Conservation (phyloP, 2,329 filamentous ascomycete species). For the Ophiostoma ulmi region DNA sequence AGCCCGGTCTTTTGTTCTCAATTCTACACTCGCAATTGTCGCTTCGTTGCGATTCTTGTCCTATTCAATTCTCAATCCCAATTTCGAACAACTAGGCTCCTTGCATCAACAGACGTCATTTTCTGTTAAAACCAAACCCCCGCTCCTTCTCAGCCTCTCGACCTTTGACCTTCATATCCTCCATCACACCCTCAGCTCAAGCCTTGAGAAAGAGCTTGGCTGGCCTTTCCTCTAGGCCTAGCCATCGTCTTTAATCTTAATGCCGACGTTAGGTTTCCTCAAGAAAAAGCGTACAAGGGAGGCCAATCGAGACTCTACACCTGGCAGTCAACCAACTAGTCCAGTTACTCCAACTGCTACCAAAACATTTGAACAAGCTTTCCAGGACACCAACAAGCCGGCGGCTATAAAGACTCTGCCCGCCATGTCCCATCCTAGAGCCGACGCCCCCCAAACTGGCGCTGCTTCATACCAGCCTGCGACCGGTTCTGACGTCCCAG, state of each 20-base stretch:
- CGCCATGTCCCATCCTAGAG: background rate
- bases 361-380: constrained; percentile 47
- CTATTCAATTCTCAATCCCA: background rate
- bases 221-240: constrained; percentile 12
- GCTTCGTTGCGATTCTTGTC: constrained; percentile 2
- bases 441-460: background rate
- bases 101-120: constrained; percentile 13
- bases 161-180: background rate
- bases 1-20: background rate
- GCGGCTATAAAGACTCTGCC: constrained; percentile 22
- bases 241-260: constrained; percentile 38
- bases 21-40: background rate
- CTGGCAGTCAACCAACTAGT: constrained; percentile 60
- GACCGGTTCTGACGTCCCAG: constrained; percentile 25
- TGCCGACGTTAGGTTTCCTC: constrained; percentile 93
- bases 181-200: background rate
- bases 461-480: background rate
- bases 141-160: background rate
- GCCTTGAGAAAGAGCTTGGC: constrained; percentile 1
- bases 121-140: background rate
- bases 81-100: background rate
- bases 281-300: constrained; percentile 99
- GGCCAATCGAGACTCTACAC: constrained; percentile 64
- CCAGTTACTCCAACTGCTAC: constrained; percentile 56
- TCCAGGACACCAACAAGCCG: constrained; percentile 33